Evolutionary conservation across 495 filamentous ascomycete genomes (phyloP).

Genomic region (Penicillium cosmopolitanum): DNA sequence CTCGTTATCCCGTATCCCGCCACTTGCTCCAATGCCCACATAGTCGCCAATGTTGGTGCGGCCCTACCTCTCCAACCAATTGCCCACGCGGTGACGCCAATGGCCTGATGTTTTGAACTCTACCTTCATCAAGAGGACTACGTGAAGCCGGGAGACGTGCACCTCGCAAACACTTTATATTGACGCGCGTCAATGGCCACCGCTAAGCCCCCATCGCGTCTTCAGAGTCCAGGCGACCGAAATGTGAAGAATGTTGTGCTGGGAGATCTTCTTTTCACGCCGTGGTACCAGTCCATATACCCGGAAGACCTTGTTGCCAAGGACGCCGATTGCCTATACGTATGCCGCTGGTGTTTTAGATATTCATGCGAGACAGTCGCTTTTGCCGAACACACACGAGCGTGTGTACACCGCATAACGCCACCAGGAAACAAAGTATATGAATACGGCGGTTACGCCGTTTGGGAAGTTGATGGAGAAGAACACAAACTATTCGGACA

Average conservation of each 20-base stretch:
- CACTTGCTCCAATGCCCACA: neutral
- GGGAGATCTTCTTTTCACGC: conserved; percentile 71
- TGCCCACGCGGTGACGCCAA: neutral
- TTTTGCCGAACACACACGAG: conserved; percentile 55
- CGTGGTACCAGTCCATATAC: conserved; percentile 81
- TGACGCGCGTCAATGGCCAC: conserved; percentile 32
- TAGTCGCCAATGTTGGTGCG: neutral
- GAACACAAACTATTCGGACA: conserved; percentile 91
- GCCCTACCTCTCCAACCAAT: neutral
- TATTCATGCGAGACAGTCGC: conserved; percentile 76
- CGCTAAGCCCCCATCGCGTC: conserved; percentile 27
- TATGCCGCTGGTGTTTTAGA: conserved; percentile 93
- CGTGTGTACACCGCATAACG: conserved; percentile 38
- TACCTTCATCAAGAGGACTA: neutral
- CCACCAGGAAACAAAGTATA: conserved; percentile 59
- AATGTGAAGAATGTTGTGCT: conserved; percentile 77
- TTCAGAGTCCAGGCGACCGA: conserved; percentile 50
- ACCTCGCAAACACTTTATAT: neutral
- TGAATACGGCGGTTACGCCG: conserved; percentile 59
- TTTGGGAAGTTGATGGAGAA: conserved; percentile 94
- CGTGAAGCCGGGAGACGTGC: neutral
- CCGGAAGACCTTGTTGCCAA: conserved; percentile 75
- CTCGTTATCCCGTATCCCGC: neutral
- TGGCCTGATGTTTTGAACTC: conserved; percentile 1
- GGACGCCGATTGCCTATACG: conserved; percentile 68